These are phyloP conservation scores for Cardiospermum halicacabum DNA, from an alignment of 345 rosid genomes.

Conservation along the genomic window DNA sequence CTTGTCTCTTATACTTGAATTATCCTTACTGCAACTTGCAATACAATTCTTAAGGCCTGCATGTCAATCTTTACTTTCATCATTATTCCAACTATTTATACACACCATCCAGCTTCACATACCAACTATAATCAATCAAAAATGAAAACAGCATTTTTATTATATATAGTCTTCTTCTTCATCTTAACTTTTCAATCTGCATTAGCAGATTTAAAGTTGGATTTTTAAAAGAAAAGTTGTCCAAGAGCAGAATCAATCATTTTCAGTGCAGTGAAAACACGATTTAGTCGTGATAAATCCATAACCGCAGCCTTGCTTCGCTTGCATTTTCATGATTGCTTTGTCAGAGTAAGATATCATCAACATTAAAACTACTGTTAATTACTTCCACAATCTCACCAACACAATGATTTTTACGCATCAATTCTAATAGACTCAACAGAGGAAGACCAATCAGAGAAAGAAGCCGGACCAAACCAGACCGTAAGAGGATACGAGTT, in stretches of 20 bases:
- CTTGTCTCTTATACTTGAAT: too few species aligned
- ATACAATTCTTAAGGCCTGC: too few species aligned
- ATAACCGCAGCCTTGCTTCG: conserved; percentile 70
- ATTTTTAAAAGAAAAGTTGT: conserved; percentile 51
- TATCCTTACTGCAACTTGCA: too few species aligned
- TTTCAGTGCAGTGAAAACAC: conserved; percentile 27
- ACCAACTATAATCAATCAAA: too few species aligned
- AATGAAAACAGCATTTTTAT: conserved; percentile 13
- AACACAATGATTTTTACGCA: conserved; percentile 78
- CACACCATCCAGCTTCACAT: neutral
- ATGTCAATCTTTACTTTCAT: neutral
- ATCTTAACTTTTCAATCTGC: conserved; percentile 29
- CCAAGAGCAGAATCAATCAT: conserved; percentile 62
- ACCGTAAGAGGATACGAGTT: conserved; percentile 56
- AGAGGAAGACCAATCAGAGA: conserved; percentile 37
- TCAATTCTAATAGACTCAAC: conserved; percentile 64
- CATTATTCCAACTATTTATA: neutral
- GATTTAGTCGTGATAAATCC: conserved; percentile 37
- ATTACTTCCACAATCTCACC: too few species aligned
- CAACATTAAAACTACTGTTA: too few species aligned
- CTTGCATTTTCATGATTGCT: conserved; percentile 87
- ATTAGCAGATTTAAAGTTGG: conserved; percentile 41
- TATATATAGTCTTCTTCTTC: conserved; percentile 22
- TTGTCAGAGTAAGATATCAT: conserved; percentile 42
- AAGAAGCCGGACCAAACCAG: conserved; percentile 58